These are phyloP conservation scores for Albifimbria verrucaria DNA, from an alignment of 2,329 filamentous ascomycete species.

Conservation along the genomic window DNA sequence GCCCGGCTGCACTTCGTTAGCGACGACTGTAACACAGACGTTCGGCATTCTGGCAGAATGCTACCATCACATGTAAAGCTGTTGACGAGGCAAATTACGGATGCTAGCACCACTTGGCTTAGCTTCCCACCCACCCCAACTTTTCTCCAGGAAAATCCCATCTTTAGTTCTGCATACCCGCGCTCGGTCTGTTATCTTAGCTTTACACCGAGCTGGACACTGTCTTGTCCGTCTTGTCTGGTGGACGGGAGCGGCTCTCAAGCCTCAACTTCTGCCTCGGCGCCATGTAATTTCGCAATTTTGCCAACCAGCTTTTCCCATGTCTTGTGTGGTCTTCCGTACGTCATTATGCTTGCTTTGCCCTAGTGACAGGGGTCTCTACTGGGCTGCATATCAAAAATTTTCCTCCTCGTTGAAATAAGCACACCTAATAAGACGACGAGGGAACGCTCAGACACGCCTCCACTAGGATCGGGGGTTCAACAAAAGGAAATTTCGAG, in stretches of 20 bases:
- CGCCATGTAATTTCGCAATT: not conserved
- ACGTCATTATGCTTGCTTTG: conserved; percentile 5
- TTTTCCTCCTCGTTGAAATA: not conserved
- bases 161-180: too few relatives aligned
- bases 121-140: not conserved
- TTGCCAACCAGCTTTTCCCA: too few relatives aligned
- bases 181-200: too few relatives aligned
- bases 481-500: too few relatives aligned
- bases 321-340: not conserved
- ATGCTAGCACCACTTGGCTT: not conserved
- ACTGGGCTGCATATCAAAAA: not conserved
- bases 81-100: not conserved
- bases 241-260: not conserved
- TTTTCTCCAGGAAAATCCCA: not conserved
- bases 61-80: not conserved
- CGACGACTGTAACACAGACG: too few relatives aligned
- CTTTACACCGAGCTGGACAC: not conserved
- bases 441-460: too few relatives aligned
- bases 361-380: conserved; percentile 1
- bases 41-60: too few relatives aligned
- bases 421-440: too few relatives aligned
- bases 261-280: not conserved
- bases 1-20: too few relatives aligned
- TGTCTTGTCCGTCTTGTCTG: too few relatives aligned
- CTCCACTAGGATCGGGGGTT: too few relatives aligned